These are phyloP conservation scores for Wolfiporia cocos DNA, from an alignment of 1,284 basidiomycete genomes.

Conservation along the genomic window DNA sequence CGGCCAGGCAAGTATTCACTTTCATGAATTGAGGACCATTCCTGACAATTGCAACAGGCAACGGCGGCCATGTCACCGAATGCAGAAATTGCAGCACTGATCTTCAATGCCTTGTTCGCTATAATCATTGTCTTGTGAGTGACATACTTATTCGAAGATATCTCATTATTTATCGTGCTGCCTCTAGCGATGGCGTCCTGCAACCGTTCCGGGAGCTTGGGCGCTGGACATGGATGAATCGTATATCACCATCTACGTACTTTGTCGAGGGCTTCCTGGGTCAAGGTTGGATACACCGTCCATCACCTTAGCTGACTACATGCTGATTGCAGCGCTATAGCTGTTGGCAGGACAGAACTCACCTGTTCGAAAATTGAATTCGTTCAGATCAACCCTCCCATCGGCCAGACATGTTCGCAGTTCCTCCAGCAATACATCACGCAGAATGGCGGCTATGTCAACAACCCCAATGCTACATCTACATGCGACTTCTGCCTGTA, in stretches of 20 bases:
- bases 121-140: conserved; percentile 59
- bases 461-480: conserved; percentile 46
- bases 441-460: conserved; percentile 57
- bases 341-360: conserved; percentile 34
- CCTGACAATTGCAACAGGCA: conserved; percentile 1
- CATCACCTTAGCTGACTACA: not conserved
- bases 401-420: conserved; percentile 52
- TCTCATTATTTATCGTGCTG: not conserved
- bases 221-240: conserved; percentile 83
- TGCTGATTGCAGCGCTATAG: conserved; percentile 10
- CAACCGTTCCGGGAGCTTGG: conserved; percentile 57
- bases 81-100: conserved; percentile 52
- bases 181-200: conserved; percentile 48
- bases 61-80: conserved; percentile 56
- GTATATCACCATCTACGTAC: conserved; percentile 69
- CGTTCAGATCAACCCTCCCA: conserved; percentile 46
- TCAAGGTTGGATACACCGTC: conserved; percentile 27
- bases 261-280: conserved; percentile 51
- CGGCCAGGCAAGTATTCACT: conserved; percentile 32
- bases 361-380: conserved; percentile 39
- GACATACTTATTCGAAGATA: not conserved
- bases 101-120: conserved; percentile 55
- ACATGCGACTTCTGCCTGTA: conserved; percentile 52
- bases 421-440: conserved; percentile 54
- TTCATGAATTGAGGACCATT: conserved; percentile 36